Conservation (phyloP, 805 yeast genomes). For the Yarrowia alimentaria region DNA sequence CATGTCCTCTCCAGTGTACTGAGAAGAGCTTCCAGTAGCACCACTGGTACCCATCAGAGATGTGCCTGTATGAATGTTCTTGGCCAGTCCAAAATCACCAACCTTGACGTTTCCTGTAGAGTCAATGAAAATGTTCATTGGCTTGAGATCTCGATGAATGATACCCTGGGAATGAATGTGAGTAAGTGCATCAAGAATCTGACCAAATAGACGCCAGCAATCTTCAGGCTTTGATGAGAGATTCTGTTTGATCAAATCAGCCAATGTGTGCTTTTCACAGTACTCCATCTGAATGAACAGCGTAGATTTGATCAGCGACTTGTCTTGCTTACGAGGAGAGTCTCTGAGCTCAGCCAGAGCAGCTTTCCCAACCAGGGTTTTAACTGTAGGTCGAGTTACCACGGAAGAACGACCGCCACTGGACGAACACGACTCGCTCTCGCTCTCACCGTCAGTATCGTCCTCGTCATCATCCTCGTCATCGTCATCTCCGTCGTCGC, state of each 20-base stretch:
- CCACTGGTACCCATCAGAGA: neutral
- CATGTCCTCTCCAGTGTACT: constrained; percentile 54
- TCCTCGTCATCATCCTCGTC: constrained; percentile 13
- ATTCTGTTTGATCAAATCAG: constrained; percentile 77
- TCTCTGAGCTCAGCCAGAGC: constrained; percentile 25
- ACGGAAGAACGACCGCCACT: too few relatives aligned
- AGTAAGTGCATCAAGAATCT: constrained; percentile 81
- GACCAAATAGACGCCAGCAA: constrained; percentile 88
- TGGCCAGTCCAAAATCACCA: constrained; percentile 97
- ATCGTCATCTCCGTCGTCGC: constrained; percentile 30
- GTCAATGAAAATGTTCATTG: constrained; percentile 93
- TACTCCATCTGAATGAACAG: constrained; percentile 97
- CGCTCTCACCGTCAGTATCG: constrained; percentile 19
- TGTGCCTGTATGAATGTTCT: constrained; percentile 43
- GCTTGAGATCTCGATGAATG: constrained; percentile 92
- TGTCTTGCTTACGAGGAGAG: constrained; percentile 16
- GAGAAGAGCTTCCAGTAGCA: constrained; percentile 5
- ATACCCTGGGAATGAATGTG: constrained; percentile 93
- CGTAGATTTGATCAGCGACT: constrained; percentile 52
- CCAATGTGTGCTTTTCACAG: constrained; percentile 89
- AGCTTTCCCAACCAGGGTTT: constrained; percentile 20
- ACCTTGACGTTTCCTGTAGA: constrained; percentile 83
- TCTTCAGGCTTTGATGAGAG: constrained; percentile 68
- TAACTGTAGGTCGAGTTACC: constrained; percentile 9
- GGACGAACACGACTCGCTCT: constrained; percentile 4